A percentile compares a stretch with the other conserved stretches of the same genome.
These are phyloP conservation scores for Boletus vermiculosoides DNA, from an alignment of 768 basidiomycete species.

Conservation along the genomic window DNA sequence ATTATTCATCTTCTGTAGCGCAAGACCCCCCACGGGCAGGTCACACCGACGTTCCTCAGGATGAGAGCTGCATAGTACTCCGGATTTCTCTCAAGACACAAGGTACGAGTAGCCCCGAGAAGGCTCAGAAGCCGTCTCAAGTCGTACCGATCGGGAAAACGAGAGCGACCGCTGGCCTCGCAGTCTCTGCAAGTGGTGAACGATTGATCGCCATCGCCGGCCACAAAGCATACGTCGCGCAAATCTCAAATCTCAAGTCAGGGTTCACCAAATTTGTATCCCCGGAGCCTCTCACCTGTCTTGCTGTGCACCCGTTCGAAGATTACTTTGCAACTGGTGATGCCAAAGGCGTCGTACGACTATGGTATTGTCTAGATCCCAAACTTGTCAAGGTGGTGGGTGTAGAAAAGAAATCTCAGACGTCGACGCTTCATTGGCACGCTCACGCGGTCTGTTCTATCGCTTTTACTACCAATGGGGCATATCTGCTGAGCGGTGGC, in stretches of 20 bases:
- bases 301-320: constrained; percentile 85
- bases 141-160: constrained; percentile 65
- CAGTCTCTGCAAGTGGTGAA: constrained; percentile 70
- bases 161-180: constrained; percentile 58
- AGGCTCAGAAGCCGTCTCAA: constrained; percentile 47
- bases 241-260: constrained; percentile 51
- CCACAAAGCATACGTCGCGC: constrained; percentile 74
- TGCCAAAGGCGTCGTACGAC: constrained; percentile 72
- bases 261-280: constrained; percentile 85
- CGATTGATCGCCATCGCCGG: constrained; percentile 77
- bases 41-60: constrained; percentile 26
- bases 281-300: constrained; percentile 74
- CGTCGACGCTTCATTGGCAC: constrained; percentile 93
- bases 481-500: constrained; percentile 90
- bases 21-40: constrained; percentile 1
- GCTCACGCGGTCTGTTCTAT: constrained; percentile 89
- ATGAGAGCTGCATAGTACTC: constrained; percentile 50
- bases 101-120: constrained; percentile 39
- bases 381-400: constrained; percentile 50
- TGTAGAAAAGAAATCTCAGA: constrained; percentile 79
- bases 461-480: constrained; percentile 85
- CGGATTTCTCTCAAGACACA: constrained; percentile 57
- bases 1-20: constrained; percentile 11
- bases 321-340: constrained; percentile 98
- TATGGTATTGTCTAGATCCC: constrained; percentile 91